These are phyloP conservation scores for Pythium guiyangense DNA, from an alignment of 352 stramenopile species.

Conservation along the genomic window DNA sequence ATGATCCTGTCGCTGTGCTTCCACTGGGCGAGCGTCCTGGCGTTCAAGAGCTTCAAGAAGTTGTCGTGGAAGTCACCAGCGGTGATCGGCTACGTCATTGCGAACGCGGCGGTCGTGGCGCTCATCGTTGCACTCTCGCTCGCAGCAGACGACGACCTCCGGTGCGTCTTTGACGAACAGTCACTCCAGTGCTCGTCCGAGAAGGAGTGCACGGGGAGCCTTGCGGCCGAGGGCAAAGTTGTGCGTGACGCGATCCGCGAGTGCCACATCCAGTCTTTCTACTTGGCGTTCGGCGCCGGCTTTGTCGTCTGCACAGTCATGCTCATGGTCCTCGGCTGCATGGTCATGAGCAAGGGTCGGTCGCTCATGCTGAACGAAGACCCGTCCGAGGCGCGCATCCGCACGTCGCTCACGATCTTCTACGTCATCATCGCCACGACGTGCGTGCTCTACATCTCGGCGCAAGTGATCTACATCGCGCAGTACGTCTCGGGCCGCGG, in stretches of 20 bases:
- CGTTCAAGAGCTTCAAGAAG: conserved; percentile 87
- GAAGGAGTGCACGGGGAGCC: conserved; percentile 44
- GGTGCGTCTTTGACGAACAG: conserved; percentile 70
- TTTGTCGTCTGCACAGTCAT: conserved; percentile 84
- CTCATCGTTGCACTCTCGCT: conserved; percentile 65
- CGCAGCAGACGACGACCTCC: conserved; percentile 45
- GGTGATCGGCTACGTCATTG: conserved; percentile 62
- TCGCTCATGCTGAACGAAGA: conserved; percentile 87
- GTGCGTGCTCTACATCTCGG: conserved; percentile 82
- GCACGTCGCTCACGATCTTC: conserved; percentile 84
- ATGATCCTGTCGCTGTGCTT: conserved; percentile 89
- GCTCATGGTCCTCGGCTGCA: conserved; percentile 81
- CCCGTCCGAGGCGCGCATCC: conserved; percentile 73
- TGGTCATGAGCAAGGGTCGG: conserved; percentile 83
- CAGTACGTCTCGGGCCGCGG: conserved; percentile 69
- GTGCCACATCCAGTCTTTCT: conserved; percentile 80
- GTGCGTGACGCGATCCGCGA: conserved; percentile 63
- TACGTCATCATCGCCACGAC: conserved; percentile 87
- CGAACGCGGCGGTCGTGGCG: conserved; percentile 56
- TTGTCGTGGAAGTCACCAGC: conserved; percentile 75
- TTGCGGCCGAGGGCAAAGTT: conserved; percentile 63
- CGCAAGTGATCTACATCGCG: conserved; percentile 85
- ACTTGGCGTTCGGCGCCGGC: conserved; percentile 66
- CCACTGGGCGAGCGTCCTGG: conserved; percentile 79
- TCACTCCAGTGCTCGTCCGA: conserved; percentile 48